Base-by-base conservation (phyloP, 805 yeast genomes). In the Lachancea thermotolerans region DNA sequence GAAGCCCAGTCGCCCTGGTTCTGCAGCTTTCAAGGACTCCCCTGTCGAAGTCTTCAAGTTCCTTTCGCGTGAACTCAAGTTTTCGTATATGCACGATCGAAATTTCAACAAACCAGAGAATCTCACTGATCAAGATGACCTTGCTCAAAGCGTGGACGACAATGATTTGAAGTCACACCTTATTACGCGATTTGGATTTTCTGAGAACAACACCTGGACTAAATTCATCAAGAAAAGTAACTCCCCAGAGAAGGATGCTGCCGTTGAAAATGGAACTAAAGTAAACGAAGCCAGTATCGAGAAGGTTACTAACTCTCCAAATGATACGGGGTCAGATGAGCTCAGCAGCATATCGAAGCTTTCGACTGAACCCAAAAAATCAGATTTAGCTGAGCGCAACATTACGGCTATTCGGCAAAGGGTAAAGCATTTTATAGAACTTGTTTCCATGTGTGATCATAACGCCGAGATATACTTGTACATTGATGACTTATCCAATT, bases 141-240 rank as follows among this genome's bases (percentile, higher is more conserved):
- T 21, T 21, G 14, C 39, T 9, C 39, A 40, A 29, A 44, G 43
- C 21, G 36, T 32, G 10, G 47, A 46, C 18, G 57, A 52, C 12
- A 54, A 47, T 21, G 58, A 54, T 8, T 41, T 45, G 12, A 50
- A 55, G 35, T 56, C 51, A 9, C 56, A 56, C 27, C 48, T 63
- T 7, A 55, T 59, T 59, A 52, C 57, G 32, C 57, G 55, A 35
- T 56, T 60, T 45, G 66, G 66, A 3, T 43, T 62, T 6, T 49
- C 61, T 10, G 63, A 61, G 42, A 57, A 58, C 32, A 56, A 62
- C 15, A 61, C 65, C 2, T 62, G 67, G 67, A 49, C 65, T 4
- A 56, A 57, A 35, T 49, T 62, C 31, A 52, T 62, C 6, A 55
- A 37, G 35, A 37, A 16, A n/a, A 27, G 29, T 28, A 17, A 12